Percentiles rank a stretch among this genome's conserved stretches.
phyloP scores from a whole-genome alignment of 805 yeast genomes.

The Torulaspora gathmanii region DNA sequence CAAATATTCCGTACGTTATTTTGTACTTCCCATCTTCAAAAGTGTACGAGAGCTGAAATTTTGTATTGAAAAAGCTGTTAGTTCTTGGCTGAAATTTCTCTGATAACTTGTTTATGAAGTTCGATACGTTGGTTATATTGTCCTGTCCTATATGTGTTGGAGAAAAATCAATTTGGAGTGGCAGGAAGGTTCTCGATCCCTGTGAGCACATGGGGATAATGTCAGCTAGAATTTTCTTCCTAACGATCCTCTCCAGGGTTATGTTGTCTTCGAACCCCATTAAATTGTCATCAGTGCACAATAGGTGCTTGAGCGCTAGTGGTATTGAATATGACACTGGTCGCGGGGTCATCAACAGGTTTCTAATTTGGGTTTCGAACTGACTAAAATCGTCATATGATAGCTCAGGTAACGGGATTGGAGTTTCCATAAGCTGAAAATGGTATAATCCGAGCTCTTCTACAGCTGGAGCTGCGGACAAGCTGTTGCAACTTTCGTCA shows the following conservation, averaged over 20 bases:
- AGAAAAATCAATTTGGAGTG: conserved; percentile 7
- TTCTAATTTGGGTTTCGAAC: conserved; percentile 1
- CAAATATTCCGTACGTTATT: conserved; percentile 11
- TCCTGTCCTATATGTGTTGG: conserved; percentile 1
- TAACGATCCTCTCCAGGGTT: conserved; percentile 11
- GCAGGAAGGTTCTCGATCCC: conserved; percentile 9
- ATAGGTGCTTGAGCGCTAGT: conserved; percentile 6
- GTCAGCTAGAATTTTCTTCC: conserved; percentile 10
- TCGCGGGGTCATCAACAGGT: conserved; percentile 5
- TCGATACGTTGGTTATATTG: conserved; percentile 1
- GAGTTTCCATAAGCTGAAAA: conserved; percentile 10
- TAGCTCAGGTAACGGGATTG: conserved; percentile 5
- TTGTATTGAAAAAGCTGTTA: conserved; percentile 11
- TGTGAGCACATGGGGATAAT: conserved; percentile 12
- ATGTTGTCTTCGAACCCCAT: conserved; percentile 11
- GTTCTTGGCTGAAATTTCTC: conserved; percentile 9
- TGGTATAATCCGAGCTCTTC: conserved; percentile 1
- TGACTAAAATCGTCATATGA: background rate
- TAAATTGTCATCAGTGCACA: conserved; percentile 11
- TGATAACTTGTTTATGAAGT: conserved; percentile 6
- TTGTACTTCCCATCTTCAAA: conserved; percentile 9
- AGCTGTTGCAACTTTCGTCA: background rate
- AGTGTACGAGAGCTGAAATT: conserved; percentile 9
- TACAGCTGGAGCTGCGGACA: conserved; percentile 1
- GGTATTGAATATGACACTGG: conserved; percentile 10